Evolutionary conservation across 2,329 filamentous ascomycete species (phyloP).

Genomic region (Fusarium albidum): DNA sequence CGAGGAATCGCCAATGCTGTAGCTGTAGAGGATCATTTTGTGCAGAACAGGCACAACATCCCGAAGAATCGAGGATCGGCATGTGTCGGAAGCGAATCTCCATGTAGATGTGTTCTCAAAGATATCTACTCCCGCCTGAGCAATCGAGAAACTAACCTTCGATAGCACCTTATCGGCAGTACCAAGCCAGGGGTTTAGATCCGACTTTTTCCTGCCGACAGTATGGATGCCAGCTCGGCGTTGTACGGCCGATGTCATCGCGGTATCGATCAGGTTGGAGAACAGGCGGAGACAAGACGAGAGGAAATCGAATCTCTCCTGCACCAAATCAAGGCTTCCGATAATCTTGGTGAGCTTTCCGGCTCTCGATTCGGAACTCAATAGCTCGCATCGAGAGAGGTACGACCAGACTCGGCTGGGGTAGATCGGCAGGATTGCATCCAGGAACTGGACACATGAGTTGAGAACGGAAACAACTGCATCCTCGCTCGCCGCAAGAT

Average conservation of each 20-base stretch:
- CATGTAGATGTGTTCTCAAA: constrained; percentile 87
- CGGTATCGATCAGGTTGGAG: constrained; percentile 77
- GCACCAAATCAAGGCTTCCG: constrained; percentile 81
- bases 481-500: constrained; percentile 64
- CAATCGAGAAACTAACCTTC: constrained; percentile 75
- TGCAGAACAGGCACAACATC: constrained; percentile 75
- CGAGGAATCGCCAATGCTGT: constrained; percentile 73
- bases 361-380: constrained; percentile 78
- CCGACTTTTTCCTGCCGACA: constrained; percentile 53
- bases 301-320: constrained; percentile 80
- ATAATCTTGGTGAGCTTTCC: constrained; percentile 82
- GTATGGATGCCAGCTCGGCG: constrained; percentile 66
- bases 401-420: constrained; percentile 92
- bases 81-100: constrained; percentile 76
- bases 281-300: constrained; percentile 78
- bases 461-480: constrained; percentile 71
- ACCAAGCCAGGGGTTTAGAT: constrained; percentile 69
- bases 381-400: constrained; percentile 79
- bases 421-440: constrained; percentile 74
- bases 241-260: constrained; percentile 73
- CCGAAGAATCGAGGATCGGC: constrained; percentile 73
- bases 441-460: constrained; percentile 82
- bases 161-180: constrained; percentile 81
- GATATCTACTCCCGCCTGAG: constrained; percentile 79
- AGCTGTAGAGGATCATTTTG: constrained; percentile 75